phyloP scores from a whole-genome alignment of 2,329 filamentous ascomycete species.

The Alternaria sp. region DNA sequence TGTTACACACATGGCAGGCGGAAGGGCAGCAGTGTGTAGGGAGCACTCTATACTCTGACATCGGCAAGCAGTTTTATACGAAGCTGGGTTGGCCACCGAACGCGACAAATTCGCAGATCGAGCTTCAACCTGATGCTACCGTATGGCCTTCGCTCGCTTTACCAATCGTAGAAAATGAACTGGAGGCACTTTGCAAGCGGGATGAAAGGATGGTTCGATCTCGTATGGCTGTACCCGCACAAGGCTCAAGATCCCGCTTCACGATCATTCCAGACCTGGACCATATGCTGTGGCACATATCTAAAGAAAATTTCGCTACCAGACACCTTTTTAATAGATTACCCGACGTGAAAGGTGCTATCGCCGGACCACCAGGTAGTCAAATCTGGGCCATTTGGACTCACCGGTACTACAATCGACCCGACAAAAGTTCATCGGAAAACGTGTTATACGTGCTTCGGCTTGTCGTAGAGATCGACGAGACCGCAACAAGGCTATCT shows the following conservation, averaged over 20 bases:
- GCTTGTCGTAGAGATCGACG: constrained; percentile 65
- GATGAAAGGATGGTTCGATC: constrained; percentile 69
- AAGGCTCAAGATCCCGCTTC: constrained; percentile 58
- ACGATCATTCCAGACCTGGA: constrained; percentile 72
- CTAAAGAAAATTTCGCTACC: constrained; percentile 77
- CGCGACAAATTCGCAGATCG: constrained; percentile 71
- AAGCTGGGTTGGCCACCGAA: constrained; percentile 76
- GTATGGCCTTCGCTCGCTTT: neutral
- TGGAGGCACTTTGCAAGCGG: constrained; percentile 19
- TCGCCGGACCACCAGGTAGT: constrained; percentile 59
- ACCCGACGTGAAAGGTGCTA: constrained; percentile 71
- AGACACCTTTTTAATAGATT: constrained; percentile 62
- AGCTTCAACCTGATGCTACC: constrained; percentile 55
- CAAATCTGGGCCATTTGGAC: constrained; percentile 76
- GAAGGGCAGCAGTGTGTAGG: constrained; percentile 58
- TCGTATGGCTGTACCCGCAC: constrained; percentile 53
- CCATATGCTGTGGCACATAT: constrained; percentile 75
- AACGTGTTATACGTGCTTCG: constrained; percentile 74
- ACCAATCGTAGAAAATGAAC: neutral
- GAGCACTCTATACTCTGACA: constrained; percentile 83
- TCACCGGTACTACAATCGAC: constrained; percentile 51
- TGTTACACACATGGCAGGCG: constrained; percentile 60
- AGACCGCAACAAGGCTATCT: constrained; percentile 17
- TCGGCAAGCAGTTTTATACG: constrained; percentile 81
- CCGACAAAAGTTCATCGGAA: constrained; percentile 54